Evolutionary conservation across 2,329 filamentous ascomycete species (phyloP).

Genomic region (Emergomyces orientalis): DNA sequence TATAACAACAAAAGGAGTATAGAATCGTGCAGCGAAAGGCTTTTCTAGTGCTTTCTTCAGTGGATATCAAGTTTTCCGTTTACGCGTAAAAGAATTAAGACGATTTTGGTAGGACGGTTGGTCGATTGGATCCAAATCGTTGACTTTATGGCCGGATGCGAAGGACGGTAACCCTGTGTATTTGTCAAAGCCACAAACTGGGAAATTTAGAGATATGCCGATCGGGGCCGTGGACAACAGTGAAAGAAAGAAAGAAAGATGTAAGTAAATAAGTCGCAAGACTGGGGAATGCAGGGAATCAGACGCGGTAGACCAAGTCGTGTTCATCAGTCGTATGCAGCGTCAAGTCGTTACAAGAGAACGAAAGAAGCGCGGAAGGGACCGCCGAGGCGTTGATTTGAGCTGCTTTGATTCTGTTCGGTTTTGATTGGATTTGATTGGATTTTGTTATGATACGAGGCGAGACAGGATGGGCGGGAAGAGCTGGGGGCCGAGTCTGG

Average conservation of each 20-base stretch:
- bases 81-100: neutral
- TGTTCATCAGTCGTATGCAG: constrained; percentile 5
- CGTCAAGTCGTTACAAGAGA: constrained; percentile 2
- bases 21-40: neutral
- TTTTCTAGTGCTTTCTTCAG: neutral
- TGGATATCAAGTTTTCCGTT: neutral
- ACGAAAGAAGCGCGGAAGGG: neutral
- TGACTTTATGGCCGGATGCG: neutral
- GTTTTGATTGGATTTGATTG: neutral
- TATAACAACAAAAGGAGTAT: neutral
- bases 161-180: neutral
- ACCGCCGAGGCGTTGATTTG: neutral
- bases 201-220: neutral
- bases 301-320: constrained; percentile 1
- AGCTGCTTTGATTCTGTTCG: neutral
- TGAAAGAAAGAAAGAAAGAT: neutral
- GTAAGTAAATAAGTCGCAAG: neutral
- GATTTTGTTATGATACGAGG: neutral
- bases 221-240: neutral
- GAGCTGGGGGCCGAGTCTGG: neutral
- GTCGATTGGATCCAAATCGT: neutral
- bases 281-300: constrained; percentile 1
- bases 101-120: neutral
- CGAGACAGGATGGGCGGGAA: neutral
- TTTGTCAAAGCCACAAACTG: neutral